Evolutionary conservation across 2,329 filamentous ascomycete genomes (phyloP), one percentile per base, ranked within the genome.

Genomic region (Phaeophleospora eucalypticola): DNA sequence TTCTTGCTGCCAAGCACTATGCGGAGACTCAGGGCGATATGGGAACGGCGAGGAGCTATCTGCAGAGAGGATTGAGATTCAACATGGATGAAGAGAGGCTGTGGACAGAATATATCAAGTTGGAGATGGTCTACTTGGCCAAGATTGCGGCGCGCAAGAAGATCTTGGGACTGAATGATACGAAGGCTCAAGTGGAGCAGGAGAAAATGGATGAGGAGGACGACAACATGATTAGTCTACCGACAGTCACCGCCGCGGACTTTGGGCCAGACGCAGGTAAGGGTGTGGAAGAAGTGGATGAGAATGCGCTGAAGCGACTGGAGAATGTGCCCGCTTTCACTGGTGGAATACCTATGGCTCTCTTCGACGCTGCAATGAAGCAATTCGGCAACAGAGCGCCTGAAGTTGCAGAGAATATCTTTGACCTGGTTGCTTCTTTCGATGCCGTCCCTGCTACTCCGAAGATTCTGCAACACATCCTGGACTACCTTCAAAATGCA

Each of bases 101-200:
- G 42, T 98, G 91, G 89, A 65, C 95, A 27, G 88, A 95, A 69
- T 97, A 96, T 65, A 86, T 87, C 7, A 84, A 87, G 63, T 78
- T 91, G 62, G 93, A 98, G 74, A 89, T 95, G 82, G 84, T 93
- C 53, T 97, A 95, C 75, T 76, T 97, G 46, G 82, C 80, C 42
- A 89, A 87, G 70, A 82, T 97, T 62, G 82, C 87, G 48, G 81
- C 81, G 51, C 81, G 89, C 65, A 82, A 84, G 67, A 77, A 77
- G 58, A 80, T 87, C 45, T 64, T 87, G 46, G 83, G 83, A 3
- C 65, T 87, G 47, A 81, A 84, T 54, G 68, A 65, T 56, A 70
- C 63, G 38, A 62, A 62, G 38, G 65, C 78, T 52, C 67, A 69
- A 35, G 69, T 63, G 37, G 73, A 73, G 8, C 35, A 51, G 17